Evolutionary conservation across 2,329 filamentous ascomycete genomes (phyloP), one percentile per base, ranked within the genome.

Genomic region (Aspergillus eucalypticola): DNA sequence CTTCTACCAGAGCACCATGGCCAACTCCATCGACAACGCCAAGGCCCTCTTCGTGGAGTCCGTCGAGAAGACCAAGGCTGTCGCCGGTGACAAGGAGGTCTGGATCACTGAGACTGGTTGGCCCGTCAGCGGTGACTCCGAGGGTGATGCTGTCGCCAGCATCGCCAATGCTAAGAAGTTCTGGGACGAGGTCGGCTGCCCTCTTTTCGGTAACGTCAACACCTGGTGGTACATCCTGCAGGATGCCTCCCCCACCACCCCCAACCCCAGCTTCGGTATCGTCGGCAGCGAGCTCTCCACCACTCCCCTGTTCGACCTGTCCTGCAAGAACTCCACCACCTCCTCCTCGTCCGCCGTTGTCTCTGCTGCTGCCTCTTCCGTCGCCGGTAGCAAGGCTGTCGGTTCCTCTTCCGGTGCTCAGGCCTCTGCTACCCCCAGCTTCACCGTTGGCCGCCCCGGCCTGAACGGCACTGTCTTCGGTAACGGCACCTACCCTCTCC

Each of bases 31-130:
- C 69, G 81, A 80, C 1, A 82, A 87, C 64, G 88, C 83, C 68
- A 84, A 86, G 70, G 68, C 75, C 17, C 85, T 92, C 54, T 95
- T 96, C 81, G 81, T 88, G 71, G 81, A 84, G 13, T 88, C 91
- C 15, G 81, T 90, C 41, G 77, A 82, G 53, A 81, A 83, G 60
- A 90, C 89, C 35, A 75, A 83, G 63, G 76, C 73, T 15, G 87
- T 81, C 48, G 82, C 85, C 38, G 79, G 82, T 38, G 85, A 84
- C 71, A 94, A 92, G 83, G 81, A 85, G 17, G 84, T 96, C 67
- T 95, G 90, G 90, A 84, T 96, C 64, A 95, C 92, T 27, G 92
- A 96, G 83, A 95, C 91, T 15, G 92, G 92, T 65, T 95, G 90
- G 86, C 92, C 92, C 52, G 86, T 92, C 56, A 86, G 82, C 69